Evolutionary conservation across 164 flowering plant genomes (phyloP), one percentile per base, ranked within the genome.

Genomic region (Akebia trifoliata): DNA sequence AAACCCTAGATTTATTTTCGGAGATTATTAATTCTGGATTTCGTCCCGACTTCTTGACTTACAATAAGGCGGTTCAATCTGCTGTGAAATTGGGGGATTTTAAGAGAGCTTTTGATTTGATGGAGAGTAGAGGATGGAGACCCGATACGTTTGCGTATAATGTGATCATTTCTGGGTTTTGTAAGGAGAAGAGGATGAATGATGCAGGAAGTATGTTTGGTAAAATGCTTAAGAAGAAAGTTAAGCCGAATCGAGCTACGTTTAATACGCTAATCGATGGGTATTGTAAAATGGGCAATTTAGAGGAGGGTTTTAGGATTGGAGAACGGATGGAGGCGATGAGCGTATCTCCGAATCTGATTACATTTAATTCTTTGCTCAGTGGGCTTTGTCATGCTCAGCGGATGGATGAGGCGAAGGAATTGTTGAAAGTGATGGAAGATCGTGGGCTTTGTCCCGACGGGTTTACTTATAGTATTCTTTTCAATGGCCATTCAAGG

Each of bases 231-330:
- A 12, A 32, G 44, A 64, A 63, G 37, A 62, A 56, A 3, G 37
- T 85, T 54, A 17, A 11, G 17, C 72, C 78, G 0, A 79, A 53
- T 57, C 45, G 14, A 28, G 78, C 85, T 30, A 81, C 87, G 0
- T 90, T 66, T 55, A 86, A 86, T 64, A 71, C 76, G 84, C 84
- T 51, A 86, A 84, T 59, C n/a, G n/a, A n/a, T n/a, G n/a, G n/a
- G n/a, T n/a, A n/a, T n/a, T n/a, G n/a, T n/a, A n/a, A n/a, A n/a
- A 66, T 31, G 9, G 86, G 83, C n/a, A 34, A 73, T 26, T 24
- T 83, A 71, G 86, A 82, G 7, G 61, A 61, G 17, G 87, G 83
- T 7, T 67, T 76, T 60, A 22, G 5, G 10, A 2, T 83, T 57
- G 53, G 70, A 53, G 84, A 78, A 5, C 58, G 43, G 73, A 84